Percentiles rank a stretch among this genome's conserved stretches.
Evolutionary conservation across 208 protist genomes (phyloP).

Genomic region (Leishmania lainsoni): DNA sequence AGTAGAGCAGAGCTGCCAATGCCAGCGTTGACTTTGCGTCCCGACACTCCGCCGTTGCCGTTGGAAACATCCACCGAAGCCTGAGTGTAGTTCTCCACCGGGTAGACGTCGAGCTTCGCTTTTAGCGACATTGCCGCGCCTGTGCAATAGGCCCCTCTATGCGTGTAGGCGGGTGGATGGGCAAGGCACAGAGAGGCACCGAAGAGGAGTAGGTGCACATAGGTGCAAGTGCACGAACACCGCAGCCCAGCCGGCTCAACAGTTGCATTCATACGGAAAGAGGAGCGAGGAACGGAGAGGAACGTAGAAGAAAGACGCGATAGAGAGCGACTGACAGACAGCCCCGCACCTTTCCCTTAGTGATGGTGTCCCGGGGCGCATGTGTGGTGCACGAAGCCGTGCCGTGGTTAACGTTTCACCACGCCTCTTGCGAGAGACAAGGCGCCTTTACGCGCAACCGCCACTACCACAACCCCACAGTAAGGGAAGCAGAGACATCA

Average conservation of each 20-base stretch:
- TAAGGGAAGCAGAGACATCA: background rate
- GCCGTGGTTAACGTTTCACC: background rate
- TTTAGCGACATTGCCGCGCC: conserved; percentile 53
- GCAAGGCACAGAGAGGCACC: background rate
- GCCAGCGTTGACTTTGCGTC: conserved; percentile 23
- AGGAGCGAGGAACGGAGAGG: background rate
- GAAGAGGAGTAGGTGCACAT: background rate
- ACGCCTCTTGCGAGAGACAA: background rate
- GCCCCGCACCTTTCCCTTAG: background rate
- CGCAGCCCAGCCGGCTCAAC: background rate
- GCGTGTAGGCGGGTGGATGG: background rate
- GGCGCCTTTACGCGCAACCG: background rate
- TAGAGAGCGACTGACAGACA: background rate
- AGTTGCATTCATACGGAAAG: background rate
- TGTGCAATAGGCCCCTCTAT: background rate
- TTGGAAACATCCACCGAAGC: conserved; percentile 23
- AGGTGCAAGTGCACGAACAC: background rate
- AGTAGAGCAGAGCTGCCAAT: conserved; percentile 7
- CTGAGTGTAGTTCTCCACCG: conserved; percentile 73
- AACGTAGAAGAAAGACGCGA: background rate
- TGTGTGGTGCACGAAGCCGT: background rate
- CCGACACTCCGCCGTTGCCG: conserved; percentile 29
- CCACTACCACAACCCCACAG: background rate
- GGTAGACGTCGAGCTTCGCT: conserved; percentile 83
- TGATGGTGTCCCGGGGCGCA: too few species aligned